These are phyloP conservation scores for Spencermartinsiella ligniputridi DNA, from an alignment of 1,139 yeast genomes.

Conservation along the genomic window DNA sequence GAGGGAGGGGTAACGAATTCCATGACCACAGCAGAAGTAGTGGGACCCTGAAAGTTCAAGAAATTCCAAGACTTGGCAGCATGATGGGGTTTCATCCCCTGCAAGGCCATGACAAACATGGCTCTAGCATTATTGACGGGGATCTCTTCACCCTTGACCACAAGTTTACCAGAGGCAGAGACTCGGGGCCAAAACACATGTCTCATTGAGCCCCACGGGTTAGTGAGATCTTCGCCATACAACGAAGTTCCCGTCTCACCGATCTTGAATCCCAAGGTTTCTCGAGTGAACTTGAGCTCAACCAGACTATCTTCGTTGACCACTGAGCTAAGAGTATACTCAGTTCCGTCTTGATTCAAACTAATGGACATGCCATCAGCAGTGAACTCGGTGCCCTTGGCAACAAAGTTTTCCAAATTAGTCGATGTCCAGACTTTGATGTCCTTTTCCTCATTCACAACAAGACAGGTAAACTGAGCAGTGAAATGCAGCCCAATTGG, in stretches of 20 bases:
- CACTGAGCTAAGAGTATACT: slow-evolving; percentile 56
- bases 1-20: slow-evolving; percentile 93
- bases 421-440: slow-evolving; percentile 82
- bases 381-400: slow-evolving; percentile 74
- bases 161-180: slow-evolving; percentile 57
- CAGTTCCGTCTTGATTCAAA: slow-evolving; percentile 50
- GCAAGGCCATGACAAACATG: slow-evolving; percentile 96
- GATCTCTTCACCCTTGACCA: slow-evolving; percentile 31
- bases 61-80: slow-evolving; percentile 98
- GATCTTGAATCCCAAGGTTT: slow-evolving; percentile 73
- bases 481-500: slow-evolving; percentile 85
- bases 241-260: slow-evolving; percentile 82
- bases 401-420: slow-evolving; percentile 71
- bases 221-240: slow-evolving; percentile 68
- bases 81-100: slow-evolving; percentile 99
- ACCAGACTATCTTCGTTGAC: slow-evolving; percentile 72
- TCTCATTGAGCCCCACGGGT: slow-evolving; percentile 98
- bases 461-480: slow-evolving; percentile 89
- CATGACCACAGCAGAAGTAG: slow-evolving; percentile 77
- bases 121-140: slow-evolving; percentile 48
- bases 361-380: slow-evolving; percentile 60
- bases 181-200: slow-evolving; percentile 96
- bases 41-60: slow-evolving; percentile 76
- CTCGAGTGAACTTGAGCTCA: slow-evolving; percentile 57
- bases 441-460: slow-evolving; percentile 52